phyloP scores from a whole-genome alignment of 108 stramenopile species.

The Chaetoceros tenuissimus region DNA sequence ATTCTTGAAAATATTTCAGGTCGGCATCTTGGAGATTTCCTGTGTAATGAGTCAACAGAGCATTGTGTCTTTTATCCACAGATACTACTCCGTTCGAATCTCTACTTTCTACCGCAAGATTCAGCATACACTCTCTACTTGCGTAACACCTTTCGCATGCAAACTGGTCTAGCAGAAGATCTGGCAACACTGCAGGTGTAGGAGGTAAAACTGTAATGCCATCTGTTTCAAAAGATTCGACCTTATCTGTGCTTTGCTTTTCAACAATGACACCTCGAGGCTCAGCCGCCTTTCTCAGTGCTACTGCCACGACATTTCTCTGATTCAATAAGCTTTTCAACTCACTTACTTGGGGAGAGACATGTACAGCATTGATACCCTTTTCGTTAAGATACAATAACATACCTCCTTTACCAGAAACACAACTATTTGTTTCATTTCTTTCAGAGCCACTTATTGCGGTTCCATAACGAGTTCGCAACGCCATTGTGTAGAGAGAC shows the following conservation, averaged over 20 bases:
- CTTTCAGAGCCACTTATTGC: no score
- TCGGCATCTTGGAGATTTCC: slow-evolving; percentile 56
- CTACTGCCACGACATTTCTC: slow-evolving; percentile 62
- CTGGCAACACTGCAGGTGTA: slow-evolving; percentile 45
- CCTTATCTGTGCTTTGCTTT: slow-evolving; percentile 30
- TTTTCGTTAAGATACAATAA: slow-evolving; percentile 74
- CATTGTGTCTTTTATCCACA: slow-evolving; percentile 25
- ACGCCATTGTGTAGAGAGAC: slow-evolving; percentile 75
- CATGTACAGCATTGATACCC: slow-evolving; percentile 35
- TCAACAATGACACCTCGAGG: slow-evolving; percentile 57
- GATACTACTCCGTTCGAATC: not conserved
- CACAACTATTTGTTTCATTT: not conserved
- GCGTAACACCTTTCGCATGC: slow-evolving; percentile 67
- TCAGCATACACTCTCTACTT: slow-evolving; percentile 81
- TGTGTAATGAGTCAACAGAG: slow-evolving; percentile 49
- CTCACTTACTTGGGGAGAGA: slow-evolving; percentile 50
- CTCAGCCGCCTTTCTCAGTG: slow-evolving; percentile 30
- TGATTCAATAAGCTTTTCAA: slow-evolving; percentile 68
- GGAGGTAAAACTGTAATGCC: slow-evolving; percentile 22
- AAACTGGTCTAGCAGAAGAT: slow-evolving; percentile 28
- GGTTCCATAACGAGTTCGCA: slow-evolving; percentile 53
- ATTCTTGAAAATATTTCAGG: slow-evolving; percentile 69
- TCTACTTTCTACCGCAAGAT: slow-evolving; percentile 37
- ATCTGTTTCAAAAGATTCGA: not conserved
- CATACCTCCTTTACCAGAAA: slow-evolving; percentile 48